A percentile compares a stretch with the other conserved stretches of the same genome.
Conservation (phyloP, 164 flowering plant genomes). For the Dillenia turbinata region DNA sequence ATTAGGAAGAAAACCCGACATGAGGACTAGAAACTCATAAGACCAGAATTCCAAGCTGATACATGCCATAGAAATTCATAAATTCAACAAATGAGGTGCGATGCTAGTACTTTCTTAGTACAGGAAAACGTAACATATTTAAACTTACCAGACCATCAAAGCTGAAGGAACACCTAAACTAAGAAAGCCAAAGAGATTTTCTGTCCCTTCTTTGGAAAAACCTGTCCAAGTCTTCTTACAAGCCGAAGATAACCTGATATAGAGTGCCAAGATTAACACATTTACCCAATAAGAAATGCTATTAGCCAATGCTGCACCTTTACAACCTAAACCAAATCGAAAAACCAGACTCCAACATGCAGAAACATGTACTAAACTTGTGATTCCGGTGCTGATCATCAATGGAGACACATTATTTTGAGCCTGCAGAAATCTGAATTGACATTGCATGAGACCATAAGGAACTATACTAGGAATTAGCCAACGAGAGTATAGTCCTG, state of each 20-base stretch:
- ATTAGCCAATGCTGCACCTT: conserved; percentile 4
- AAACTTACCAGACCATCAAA: conserved; percentile 9
- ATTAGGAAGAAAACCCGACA: conserved; percentile 6
- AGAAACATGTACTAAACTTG: conserved; percentile 3
- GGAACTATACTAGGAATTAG: conserved; percentile 22
- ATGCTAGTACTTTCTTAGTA: no score
- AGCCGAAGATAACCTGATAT: neutral
- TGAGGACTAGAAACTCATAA: conserved; percentile 4
- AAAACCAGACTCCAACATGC: conserved; percentile 3
- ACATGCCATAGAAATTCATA: neutral
- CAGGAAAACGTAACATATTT: neutral
- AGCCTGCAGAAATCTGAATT: conserved; percentile 4
- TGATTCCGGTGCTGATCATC: conserved; percentile 1
- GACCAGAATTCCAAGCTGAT: conserved; percentile 9
- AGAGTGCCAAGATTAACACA: neutral
- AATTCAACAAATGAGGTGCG: no score
- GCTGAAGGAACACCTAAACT: conserved; percentile 5
- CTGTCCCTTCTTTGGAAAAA: neutral
- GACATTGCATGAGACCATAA: conserved; percentile 6
- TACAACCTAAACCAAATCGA: neutral
- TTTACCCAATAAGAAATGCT: conserved; percentile 5
- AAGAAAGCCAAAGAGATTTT: neutral
- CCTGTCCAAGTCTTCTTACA: conserved; percentile 3
- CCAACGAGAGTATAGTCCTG: conserved; percentile 19
- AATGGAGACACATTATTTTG: conserved; percentile 4